Evolutionary conservation across 345 rosid genomes (phyloP).

Genomic region (Dimocarpus longan): DNA sequence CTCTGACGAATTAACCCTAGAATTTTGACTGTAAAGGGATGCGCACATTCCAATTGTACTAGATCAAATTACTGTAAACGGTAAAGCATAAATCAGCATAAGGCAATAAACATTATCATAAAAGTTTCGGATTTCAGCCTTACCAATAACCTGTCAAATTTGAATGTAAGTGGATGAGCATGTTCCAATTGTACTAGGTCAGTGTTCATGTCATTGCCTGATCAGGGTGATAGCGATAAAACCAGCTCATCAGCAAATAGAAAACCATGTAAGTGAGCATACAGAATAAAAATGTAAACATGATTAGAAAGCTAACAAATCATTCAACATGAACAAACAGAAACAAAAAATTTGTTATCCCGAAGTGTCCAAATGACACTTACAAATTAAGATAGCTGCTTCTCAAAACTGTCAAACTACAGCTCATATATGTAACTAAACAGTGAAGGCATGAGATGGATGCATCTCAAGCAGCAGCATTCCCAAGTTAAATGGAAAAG

Average conservation of each 20-base stretch:
- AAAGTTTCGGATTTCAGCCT: slow-evolving; percentile 26
- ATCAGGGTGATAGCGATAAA: slow-evolving; percentile 19
- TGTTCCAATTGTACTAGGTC: slow-evolving; percentile 46
- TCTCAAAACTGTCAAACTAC: background rate
- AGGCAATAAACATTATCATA: background rate
- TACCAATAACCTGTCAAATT: slow-evolving; percentile 83
- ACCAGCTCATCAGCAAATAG: slow-evolving; percentile 20
- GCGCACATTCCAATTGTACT: too few relatives aligned
- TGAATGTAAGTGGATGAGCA: slow-evolving; percentile 50
- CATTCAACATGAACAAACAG: slow-evolving; percentile 6
- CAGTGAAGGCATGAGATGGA: background rate
- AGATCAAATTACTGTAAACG: background rate
- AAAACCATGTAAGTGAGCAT: background rate
- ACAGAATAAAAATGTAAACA: slow-evolving; percentile 6
- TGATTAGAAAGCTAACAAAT: slow-evolving; percentile 26
- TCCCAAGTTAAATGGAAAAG: background rate
- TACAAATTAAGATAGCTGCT: background rate
- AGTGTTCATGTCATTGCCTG: slow-evolving; percentile 43
- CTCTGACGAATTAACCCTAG: background rate
- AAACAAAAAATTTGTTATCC: slow-evolving; percentile 4
- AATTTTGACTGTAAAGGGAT: background rate
- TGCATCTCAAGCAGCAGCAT: slow-evolving; percentile 3
- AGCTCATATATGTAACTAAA: slow-evolving; percentile 1
- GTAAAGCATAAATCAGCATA: slow-evolving; percentile 15
- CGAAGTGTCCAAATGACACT: background rate